Base-by-base conservation (phyloP, 495 filamentous ascomycete genomes). In the Aspergillus coremiiformis region DNA sequence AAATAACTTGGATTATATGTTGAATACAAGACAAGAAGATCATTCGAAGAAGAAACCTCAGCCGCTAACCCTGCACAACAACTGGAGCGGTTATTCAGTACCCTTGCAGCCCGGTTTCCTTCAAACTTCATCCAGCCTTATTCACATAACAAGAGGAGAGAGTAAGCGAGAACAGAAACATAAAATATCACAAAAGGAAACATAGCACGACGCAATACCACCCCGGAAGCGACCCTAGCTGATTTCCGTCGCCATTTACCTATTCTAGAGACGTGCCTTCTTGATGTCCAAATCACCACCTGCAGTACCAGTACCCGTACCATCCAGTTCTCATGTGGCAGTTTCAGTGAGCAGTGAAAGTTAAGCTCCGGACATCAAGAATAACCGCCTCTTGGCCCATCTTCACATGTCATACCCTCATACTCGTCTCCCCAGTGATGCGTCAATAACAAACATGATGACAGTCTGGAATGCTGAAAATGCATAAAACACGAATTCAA, bases 141-240 rank as follows among this genome's bases (percentile, higher is more conserved):
- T 33, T 37, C 30, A 51, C 47, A 51, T 37, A 21, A 14, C 12
- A 14, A 49, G 54, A 55, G 30, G 44, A 42, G 51, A 55, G 21
- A 24, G n/a, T 39, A 49, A 56, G 32, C 27, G 54, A 35, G 27
- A 42, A 57, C 41, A 55, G 43, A 50, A 52, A 51, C 35, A 55
- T 20, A 51, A 52, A 39, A 47, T 17, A 27, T 23, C 39, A 39
- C 30, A 29, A 53, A 41, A 43, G 20, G 66, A 49, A 68, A 64
- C 57, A 63, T 57, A 61, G 54, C 66, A 67, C 61, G 72, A 73
- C 70, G 68, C 62, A 70, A 62, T 61, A 76, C 73, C 71, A 70
- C 73, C 73, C 73, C 73, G 70, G 73, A 74, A 72, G 73, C 73
- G 71, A 73, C 71, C 73, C 73, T 75, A 74, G 52, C 63, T 69